Base-by-base conservation (phyloP, 2,329 filamentous ascomycete genomes). In the Lecanicillium sp. region DNA sequence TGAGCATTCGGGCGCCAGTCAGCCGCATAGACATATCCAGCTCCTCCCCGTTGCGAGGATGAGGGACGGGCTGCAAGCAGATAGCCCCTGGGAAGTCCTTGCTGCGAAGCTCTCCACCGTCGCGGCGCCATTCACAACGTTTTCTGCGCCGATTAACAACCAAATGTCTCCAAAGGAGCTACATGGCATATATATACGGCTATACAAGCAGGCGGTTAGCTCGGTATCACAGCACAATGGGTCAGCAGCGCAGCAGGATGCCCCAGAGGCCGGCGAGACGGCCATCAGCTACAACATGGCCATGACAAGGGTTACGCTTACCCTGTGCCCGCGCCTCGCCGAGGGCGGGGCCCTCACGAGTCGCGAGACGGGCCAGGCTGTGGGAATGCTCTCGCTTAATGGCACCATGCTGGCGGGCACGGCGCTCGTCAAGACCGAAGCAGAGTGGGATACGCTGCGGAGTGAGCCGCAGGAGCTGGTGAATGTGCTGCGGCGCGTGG, bases 11-110 rank as follows among this genome's bases (percentile, higher is more conserved):
- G 83, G 82, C 3, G 81, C 82, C 2, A 83, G 78, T 46, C 82
- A 87, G 54, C 73, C 81, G 11, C 83, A 87, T 52, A 61, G 83
- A 4, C 83, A 87, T 50, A 57, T 87, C 18, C 83, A 87, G 56
- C 69, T 87, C n/a, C 58, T 87, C 4, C 80, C 81, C 0, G 68
- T 85, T 0, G 67, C 72, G 7, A 61, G 67, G 14, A 86, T 87
- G 80, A 66, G 61, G 27, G 68, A 70, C 11, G 77, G 74, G 0
- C 48, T 79, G 5, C 57, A 54, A 1, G 36, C 45, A 1, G 39
- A 40, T 5, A 47, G 40, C 3, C 43, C 44, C 3, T 81, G 77
- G 77, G 46, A 48, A 9, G 58, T 77, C 3, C 55, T 81, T 13
- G 68, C 65, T 1, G 65, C 72, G 25, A 45, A 42, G 12, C 46